Evolutionary conservation across 306 rosid species (phyloP).

Genomic region (Prunus mume): DNA sequence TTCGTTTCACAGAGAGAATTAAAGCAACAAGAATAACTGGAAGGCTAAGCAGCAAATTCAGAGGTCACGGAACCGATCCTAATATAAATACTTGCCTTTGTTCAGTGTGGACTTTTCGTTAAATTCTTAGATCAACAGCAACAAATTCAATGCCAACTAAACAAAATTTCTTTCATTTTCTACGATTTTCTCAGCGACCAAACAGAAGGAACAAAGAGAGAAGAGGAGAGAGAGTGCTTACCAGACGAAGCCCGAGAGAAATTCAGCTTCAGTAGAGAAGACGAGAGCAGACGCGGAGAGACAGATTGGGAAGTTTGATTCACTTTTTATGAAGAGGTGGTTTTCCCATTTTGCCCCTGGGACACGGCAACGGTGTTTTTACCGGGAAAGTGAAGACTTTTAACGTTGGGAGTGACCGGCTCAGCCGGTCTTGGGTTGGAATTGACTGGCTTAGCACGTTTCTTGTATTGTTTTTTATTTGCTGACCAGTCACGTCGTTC

Average conservation of each 20-base stretch:
- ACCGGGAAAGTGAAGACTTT: background rate
- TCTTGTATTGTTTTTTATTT: too few relatives aligned
- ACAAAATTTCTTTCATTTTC: background rate
- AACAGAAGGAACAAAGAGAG: background rate
- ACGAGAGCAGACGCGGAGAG: constrained; percentile 1
- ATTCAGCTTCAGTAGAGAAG: constrained; percentile 9
- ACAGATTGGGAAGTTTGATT: background rate
- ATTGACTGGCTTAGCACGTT: too few relatives aligned
- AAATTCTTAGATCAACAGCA: background rate
- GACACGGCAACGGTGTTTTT: background rate
- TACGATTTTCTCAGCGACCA: constrained; percentile 13
- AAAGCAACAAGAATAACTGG: background rate
- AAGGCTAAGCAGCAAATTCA: background rate
- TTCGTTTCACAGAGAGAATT: background rate
- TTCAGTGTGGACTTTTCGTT: background rate
- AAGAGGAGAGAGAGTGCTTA: constrained; percentile 22
- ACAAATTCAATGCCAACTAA: background rate
- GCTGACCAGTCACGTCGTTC: background rate
- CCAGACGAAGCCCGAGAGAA: constrained; percentile 23
- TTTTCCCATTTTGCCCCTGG: constrained; percentile 34
- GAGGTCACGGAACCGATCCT: background rate
- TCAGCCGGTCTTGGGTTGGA: too few relatives aligned
- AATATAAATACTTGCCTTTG: background rate
- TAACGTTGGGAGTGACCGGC: too few relatives aligned
- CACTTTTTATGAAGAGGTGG: background rate